These are phyloP conservation scores for Trebouxia sp. DNA, from an alignment of 139 green algal genomes.

Conservation along the genomic window DNA sequence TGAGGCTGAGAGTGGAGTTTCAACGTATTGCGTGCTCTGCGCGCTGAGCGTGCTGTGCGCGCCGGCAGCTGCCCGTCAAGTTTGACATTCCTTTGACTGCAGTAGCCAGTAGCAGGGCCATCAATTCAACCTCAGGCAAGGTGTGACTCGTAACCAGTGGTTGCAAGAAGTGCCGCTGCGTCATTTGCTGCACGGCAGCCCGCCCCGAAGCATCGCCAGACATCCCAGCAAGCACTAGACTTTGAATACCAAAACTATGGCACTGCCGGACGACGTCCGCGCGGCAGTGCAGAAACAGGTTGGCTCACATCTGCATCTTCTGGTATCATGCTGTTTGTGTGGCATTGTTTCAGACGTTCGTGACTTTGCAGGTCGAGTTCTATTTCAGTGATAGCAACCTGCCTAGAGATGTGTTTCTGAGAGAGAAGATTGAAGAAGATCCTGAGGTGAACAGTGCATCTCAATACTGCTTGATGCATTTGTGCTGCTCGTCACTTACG, in stretches of 20 bases:
- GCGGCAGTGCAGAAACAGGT: not conserved
- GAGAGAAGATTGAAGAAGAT: slow-evolving; percentile 60
- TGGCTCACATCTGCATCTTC: not conserved
- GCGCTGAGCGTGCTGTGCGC: no score
- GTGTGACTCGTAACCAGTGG: no score
- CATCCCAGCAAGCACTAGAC: not conserved
- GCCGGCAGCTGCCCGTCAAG: no score
- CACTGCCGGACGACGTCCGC: slow-evolving; percentile 1
- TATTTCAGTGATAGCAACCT: slow-evolving; percentile 94
- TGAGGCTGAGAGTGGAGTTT: no score
- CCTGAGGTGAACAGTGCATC: slow-evolving; percentile 39
- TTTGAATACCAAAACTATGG: not conserved
- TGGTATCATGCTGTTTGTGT: not conserved
- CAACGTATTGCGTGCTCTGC: no score
- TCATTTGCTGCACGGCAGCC: no score
- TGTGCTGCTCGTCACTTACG: no score
- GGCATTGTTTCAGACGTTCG: not conserved
- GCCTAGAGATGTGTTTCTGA: slow-evolving; percentile 83
- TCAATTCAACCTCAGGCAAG: no score
- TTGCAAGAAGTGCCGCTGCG: no score
- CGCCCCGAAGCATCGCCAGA: not conserved
- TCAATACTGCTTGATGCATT: not conserved
- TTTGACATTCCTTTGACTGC: no score
- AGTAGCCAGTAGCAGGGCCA: no score
- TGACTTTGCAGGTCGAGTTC: slow-evolving; percentile 82